Conservation (phyloP, 495 filamentous ascomycete species). For the Podospora sp. region DNA sequence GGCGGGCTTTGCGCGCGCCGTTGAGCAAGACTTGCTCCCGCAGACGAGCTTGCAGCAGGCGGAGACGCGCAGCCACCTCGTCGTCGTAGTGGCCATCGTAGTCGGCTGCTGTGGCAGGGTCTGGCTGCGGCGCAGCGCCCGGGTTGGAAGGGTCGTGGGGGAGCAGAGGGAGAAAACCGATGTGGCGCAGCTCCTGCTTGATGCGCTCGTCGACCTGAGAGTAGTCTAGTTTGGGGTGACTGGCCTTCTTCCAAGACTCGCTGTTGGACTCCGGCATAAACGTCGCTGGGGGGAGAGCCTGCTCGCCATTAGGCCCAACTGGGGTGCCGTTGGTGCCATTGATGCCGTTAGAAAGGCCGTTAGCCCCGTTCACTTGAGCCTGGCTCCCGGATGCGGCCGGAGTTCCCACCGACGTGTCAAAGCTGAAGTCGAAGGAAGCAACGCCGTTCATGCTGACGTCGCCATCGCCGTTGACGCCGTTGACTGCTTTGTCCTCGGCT, state of each 20-base stretch:
- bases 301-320: conserved; percentile 32
- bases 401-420: conserved; percentile 8
- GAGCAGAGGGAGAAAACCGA: conserved; percentile 79
- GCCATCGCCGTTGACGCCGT: conserved; percentile 60
- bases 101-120: conserved; percentile 51
- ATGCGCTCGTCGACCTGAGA: conserved; percentile 83
- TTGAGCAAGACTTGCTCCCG: conserved; percentile 80
- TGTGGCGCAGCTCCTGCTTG: conserved; percentile 88
- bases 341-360: conserved; percentile 49
- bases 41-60: conserved; percentile 79
- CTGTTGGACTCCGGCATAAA: conserved; percentile 71
- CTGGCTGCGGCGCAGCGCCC: conserved; percentile 48
- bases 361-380: conserved; percentile 4
- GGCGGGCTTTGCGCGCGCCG: conserved; percentile 82
- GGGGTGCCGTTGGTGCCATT: conserved; percentile 44
- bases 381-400: conserved; percentile 14
- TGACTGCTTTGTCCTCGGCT: conserved; percentile 58
- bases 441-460: conserved; percentile 41
- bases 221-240: conserved; percentile 74
- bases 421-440: conserved; percentile 25
- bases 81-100: conserved; percentile 92
- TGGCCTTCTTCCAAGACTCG: conserved; percentile 60
- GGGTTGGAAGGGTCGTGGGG: conserved; percentile 41
- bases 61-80: conserved; percentile 86
- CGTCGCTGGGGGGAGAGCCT: conserved; percentile 65